Percentiles rank a stretch among this genome's conserved stretches.
Conservation (phyloP, 805 yeast species). For the Saccharomycopsis vini region DNA sequence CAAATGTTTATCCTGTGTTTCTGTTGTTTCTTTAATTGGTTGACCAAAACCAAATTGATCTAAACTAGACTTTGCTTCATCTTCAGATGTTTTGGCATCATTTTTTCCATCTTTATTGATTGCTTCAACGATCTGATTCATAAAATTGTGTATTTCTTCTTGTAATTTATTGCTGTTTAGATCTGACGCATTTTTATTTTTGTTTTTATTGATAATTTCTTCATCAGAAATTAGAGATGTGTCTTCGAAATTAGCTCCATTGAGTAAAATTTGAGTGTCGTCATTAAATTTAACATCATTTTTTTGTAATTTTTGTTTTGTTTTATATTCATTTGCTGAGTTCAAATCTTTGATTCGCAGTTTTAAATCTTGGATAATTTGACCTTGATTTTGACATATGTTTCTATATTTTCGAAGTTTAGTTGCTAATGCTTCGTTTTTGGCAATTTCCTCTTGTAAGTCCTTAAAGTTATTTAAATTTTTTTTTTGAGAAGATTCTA, state of each 20-base stretch:
- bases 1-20: neutral
- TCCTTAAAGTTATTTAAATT: neutral
- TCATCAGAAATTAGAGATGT: neutral
- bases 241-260: neutral
- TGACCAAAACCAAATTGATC: neutral
- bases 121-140: neutral
- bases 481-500: slow-evolving; percentile 2
- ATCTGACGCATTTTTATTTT: neutral
- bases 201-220: neutral
- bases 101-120: neutral
- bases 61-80: neutral
- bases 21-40: neutral
- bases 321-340: neutral
- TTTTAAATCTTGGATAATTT: slow-evolving; percentile 9
- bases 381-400: slow-evolving; percentile 5
- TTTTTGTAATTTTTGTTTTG: neutral
- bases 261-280: slow-evolving; percentile 5
- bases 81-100: neutral
- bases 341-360: slow-evolving; percentile 1
- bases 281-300: neutral
- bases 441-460: neutral
- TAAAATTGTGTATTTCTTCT: neutral
- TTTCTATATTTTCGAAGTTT: slow-evolving; percentile 11
- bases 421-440: slow-evolving; percentile 8
- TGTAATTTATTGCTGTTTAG: neutral